These are phyloP conservation scores for Arthrobotrys conoides DNA, from an alignment of 2,329 filamentous ascomycete genomes.

Conservation along the genomic window DNA sequence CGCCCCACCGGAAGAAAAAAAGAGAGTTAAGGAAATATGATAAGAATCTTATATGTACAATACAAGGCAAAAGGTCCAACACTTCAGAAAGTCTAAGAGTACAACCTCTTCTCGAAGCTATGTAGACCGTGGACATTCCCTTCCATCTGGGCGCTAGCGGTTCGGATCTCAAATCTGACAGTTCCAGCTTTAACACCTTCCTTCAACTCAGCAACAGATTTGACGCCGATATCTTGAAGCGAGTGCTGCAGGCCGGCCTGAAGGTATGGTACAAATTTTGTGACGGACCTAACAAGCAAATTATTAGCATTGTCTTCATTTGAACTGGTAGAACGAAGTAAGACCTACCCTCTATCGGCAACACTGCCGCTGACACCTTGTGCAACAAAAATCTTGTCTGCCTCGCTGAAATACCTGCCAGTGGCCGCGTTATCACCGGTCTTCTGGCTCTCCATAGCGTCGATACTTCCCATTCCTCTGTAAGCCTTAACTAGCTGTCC, in stretches of 20 bases:
- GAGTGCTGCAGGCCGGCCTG: conserved; percentile 97
- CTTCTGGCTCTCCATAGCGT: conserved; percentile 90
- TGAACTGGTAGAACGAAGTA: neutral
- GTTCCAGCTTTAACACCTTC: conserved; percentile 79
- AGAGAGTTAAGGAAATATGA: conserved; percentile 12
- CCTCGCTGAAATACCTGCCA: conserved; percentile 97
- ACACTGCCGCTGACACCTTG: conserved; percentile 92
- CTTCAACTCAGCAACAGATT: conserved; percentile 83
- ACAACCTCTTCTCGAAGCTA: conserved; percentile 99
- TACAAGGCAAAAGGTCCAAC: neutral
- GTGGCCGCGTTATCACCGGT: conserved; percentile 90
- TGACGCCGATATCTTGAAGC: conserved; percentile 92
- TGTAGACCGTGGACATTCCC: conserved; percentile 97
- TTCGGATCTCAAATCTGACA: conserved; percentile 93
- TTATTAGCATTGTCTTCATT: conserved; percentile 12
- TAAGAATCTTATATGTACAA: conserved; percentile 35
- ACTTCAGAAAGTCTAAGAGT: conserved; percentile 74
- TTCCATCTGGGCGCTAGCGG: conserved; percentile 93
- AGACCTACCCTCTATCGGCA: conserved; percentile 77
- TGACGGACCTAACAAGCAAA: conserved; percentile 74
- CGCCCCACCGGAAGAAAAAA: conserved; percentile 8
- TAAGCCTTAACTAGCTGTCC: conserved; percentile 99
- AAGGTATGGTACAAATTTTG: conserved; percentile 96
- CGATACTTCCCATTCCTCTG: conserved; percentile 98
- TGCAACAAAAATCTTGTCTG: conserved; percentile 92